Evolutionary conservation across 2,329 filamentous ascomycete genomes (phyloP), one percentile per base, ranked within the genome.

Genomic region (Leptoxyphium fumago): DNA sequence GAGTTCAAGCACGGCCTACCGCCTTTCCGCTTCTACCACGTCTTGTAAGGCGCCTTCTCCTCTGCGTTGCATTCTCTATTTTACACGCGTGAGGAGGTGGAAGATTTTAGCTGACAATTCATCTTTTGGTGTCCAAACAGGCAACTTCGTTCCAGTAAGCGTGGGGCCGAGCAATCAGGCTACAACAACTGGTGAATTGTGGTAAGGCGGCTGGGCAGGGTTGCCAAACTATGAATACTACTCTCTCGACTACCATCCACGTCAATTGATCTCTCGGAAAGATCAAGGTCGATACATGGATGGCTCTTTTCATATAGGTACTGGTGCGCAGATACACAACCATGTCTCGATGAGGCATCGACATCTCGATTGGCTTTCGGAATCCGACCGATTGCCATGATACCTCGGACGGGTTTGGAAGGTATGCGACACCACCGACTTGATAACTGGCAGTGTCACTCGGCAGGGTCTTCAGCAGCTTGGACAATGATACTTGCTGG

Each of bases 11-110:
- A 69, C 73, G 71, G 71, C 70, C 65, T 71, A 77, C 57, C 55
- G 55, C 56, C 57, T 54, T 55, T 49, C 46, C 46, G 51, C 38
- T 50, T 50, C 11, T 36, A 36, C 32, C 48, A 50, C 55, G 51
- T 60, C 55, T 84, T 80, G 82, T 86, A 88, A 89, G 84, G 81
- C 82, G 82, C 75, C 76, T 74, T 80, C 76, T 81, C 80, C 78
- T 82, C 79, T 80, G 78, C 80, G 80, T 26, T 84, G 80, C 82
- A 76, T 77, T 48, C 49, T 51, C 84, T 78, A 80, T 78, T 84
- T 74, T 75, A 75, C 14, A 18, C 78, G 74, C 73, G 70, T 66
- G 72, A 77, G 83, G 73, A 70, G 71, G 66, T 55, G 58, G 64
- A 61, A 66, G 51, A 59, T 53, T 56, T 60, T 62, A 62, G 64